Base-by-base conservation (phyloP, 2,329 filamentous ascomycete genomes). In the Zymoseptoria pseudotritici region DNA sequence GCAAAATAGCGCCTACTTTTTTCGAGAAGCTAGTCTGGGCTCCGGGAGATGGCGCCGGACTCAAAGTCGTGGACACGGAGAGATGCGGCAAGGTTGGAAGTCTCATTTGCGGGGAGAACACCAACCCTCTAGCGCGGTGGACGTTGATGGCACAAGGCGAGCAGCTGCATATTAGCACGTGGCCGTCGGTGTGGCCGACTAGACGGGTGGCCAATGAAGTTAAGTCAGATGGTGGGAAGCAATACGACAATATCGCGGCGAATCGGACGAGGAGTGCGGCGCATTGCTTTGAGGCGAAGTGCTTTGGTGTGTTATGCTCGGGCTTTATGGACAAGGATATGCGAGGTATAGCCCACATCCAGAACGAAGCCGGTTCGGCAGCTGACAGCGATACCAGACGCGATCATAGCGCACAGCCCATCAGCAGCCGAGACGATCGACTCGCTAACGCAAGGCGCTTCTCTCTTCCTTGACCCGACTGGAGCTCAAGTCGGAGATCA, bases 281-380 rank as follows among this genome's bases (percentile, higher is more conserved):
- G 0, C 81, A 84, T 66, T 83, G 81, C 62, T 84, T 85, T 62
- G 82, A 84, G 58, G 81, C 79, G 0, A 84, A 84, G 63, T 80
- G 77, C 51, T 84, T 83, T 53, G 82, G 81, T 0, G 75, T 84
- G 0, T 66, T 82, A 17, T 81, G 79, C 62, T 74, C 78, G 0
- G 77, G 77, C 0, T 66, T 75, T 21, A 68, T 83, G 0, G 77
- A 75, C 20, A 51, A 74, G 0, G 58, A 55, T 2, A 66, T 65
- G 63, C 53, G 59, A 17, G 72, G 58, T 63, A 50, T 50, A 8
- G 49, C 21, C 26, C 46, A 19, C 13, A 9, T 21, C 13, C 9
- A 13, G 11, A 50, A 17, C 7, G 49, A 26, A 7, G 26, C 20
- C 3, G 0, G 7, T 26, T 11, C 5, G n/a, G 49, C 8, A 31